phyloP scores from a whole-genome alignment of 768 basidiomycete species.

The Tephrocybe sp. region DNA sequence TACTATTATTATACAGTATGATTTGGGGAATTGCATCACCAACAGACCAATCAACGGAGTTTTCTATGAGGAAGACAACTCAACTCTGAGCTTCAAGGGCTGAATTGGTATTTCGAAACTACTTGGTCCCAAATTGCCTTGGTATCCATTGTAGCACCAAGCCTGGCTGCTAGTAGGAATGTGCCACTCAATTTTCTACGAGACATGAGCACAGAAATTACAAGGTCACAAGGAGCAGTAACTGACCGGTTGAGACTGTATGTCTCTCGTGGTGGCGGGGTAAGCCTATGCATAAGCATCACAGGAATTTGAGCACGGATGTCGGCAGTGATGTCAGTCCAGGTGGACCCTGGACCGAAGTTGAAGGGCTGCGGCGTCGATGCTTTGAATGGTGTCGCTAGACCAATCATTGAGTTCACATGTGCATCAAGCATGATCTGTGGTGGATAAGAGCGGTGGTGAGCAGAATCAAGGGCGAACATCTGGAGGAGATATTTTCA shows the following conservation, averaged over 20 bases:
- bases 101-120: slow-evolving; percentile 39
- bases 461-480: neutral
- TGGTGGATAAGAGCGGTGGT: neutral
- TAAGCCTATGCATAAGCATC: slow-evolving; percentile 86
- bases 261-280: slow-evolving; percentile 92
- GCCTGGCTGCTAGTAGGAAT: slow-evolving; percentile 73
- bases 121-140: slow-evolving; percentile 73
- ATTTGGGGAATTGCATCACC: slow-evolving; percentile 4
- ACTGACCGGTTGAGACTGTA: slow-evolving; percentile 87
- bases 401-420: slow-evolving; percentile 74
- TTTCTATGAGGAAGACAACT: too few species aligned
- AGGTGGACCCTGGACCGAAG: slow-evolving; percentile 67
- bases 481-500: slow-evolving; percentile 27
- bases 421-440: slow-evolving; percentile 89
- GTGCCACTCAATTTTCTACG: slow-evolving; percentile 78
- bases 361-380: slow-evolving; percentile 66
- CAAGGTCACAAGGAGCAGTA: neutral
- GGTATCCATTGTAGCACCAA: slow-evolving; percentile 75
- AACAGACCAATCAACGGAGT: too few species aligned
- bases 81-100: too few species aligned
- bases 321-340: slow-evolving; percentile 69
- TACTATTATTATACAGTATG: slow-evolving; percentile 2
- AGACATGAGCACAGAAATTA: neutral
- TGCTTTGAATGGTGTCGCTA: slow-evolving; percentile 81
- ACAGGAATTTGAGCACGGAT: slow-evolving; percentile 83